Base-by-base conservation (phyloP, 768 basidiomycete genomes). In the Lactifluus echinatus region DNA sequence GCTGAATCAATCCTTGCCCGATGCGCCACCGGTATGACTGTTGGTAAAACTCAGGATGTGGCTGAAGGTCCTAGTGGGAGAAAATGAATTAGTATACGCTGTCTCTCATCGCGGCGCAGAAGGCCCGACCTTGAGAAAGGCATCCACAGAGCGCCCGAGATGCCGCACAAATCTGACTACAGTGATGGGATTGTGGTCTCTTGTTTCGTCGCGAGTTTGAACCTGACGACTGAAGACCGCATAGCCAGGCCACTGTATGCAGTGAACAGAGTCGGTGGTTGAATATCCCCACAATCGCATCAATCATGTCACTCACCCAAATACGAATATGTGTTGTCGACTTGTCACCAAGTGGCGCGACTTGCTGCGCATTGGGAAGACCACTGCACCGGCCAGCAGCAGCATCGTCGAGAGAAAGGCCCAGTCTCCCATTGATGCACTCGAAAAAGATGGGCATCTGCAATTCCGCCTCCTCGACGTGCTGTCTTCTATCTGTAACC, bases 381-480 rank as follows among this genome's bases (percentile, higher is more conserved):
- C 23, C 37, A 10, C 28, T 3, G 39, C 49, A 58, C 10, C 39
- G 55, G 15, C 56, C 50, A 11, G 8, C 0, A 8, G 45, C 29
- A 6, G 59, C n/a, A 2, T 28, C 56, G 10, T 51, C 56, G 8
- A 60, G 44, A 19, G 59, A 14, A 34, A 57, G 26, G 1, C 59
- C 59, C 2, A 58, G 48, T 23, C 8, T 24, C 12, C 59, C 59
- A 15, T 58, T 33, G 2, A 2, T 0, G 23, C 37, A 21, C 15
- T 33, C 19, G 37, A 60, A 58, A 14, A 52, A 58, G 23, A 60
- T 60, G 21, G 59, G 59, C 12, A 36, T 26, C 15, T 58, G 56
- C 10, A 60, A 19, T n/a, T n/a, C 37, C 3, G 50, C 50, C n/a
- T 52, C 44, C 8, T 19, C 10, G 17, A 58, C 59, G 17, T 60